These are phyloP conservation scores for Alternaria hordeiaustralica DNA, from an alignment of 2,329 filamentous ascomycete genomes.

Conservation along the genomic window DNA sequence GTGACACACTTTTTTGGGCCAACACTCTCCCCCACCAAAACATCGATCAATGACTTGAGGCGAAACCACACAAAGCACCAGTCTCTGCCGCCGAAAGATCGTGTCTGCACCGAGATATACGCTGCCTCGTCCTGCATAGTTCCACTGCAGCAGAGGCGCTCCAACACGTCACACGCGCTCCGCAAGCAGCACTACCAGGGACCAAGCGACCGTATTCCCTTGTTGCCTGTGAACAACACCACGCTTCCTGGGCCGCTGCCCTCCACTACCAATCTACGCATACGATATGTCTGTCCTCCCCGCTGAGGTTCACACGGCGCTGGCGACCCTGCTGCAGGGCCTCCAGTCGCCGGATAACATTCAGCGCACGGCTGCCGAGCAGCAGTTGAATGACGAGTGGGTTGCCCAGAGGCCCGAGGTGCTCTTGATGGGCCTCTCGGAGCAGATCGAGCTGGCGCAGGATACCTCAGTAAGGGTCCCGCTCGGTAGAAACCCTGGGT, in stretches of 20 bases:
- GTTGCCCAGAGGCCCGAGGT: slow-evolving; percentile 80
- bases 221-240: slow-evolving; percentile 15
- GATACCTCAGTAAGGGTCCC: slow-evolving; percentile 68
- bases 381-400: slow-evolving; percentile 91
- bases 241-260: slow-evolving; percentile 28
- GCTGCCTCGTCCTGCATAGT: not conserved
- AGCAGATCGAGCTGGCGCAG: slow-evolving; percentile 83
- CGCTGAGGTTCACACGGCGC: slow-evolving; percentile 81
- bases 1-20: not conserved
- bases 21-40: slow-evolving; percentile 20
- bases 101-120: not conserved
- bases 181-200: slow-evolving; percentile 1
- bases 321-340: slow-evolving; percentile 84
- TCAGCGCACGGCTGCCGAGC: slow-evolving; percentile 84
- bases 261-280: slow-evolving; percentile 15
- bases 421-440: slow-evolving; percentile 89
- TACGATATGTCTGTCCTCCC: slow-evolving; percentile 81
- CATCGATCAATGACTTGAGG: slow-evolving; percentile 16
- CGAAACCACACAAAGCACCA: slow-evolving; percentile 7
- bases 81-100: slow-evolving; percentile 8
- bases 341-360: slow-evolving; percentile 90
- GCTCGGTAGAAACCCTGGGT: not conserved
- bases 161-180: slow-evolving; percentile 17
- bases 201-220: slow-evolving; percentile 3
- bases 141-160: slow-evolving; percentile 10